Percentiles rank a stretch among this genome's conserved stretches.
phyloP scores from a whole-genome alignment of 768 basidiomycete genomes.

The Suillus cothurnatus region DNA sequence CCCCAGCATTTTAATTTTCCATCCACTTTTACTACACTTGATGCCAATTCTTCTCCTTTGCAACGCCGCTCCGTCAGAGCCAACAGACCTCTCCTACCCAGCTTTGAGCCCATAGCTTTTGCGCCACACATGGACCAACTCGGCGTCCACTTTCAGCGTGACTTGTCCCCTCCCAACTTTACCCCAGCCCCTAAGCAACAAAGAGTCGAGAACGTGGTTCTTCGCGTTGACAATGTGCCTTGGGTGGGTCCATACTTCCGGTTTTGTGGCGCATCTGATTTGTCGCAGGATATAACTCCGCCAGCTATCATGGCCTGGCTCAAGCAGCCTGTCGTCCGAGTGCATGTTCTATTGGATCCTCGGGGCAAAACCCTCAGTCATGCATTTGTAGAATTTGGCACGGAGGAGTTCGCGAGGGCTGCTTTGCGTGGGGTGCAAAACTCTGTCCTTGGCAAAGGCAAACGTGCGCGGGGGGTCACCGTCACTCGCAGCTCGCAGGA shows the following conservation, averaged over 20 bases:
- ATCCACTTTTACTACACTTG: constrained; percentile 13
- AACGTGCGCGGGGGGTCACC: constrained; percentile 80
- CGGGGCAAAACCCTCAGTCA: constrained; percentile 86
- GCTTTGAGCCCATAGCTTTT: constrained; percentile 26
- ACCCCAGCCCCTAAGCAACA: constrained; percentile 14
- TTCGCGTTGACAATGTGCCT: constrained; percentile 87
- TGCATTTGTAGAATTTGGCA: constrained; percentile 75
- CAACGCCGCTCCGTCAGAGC: constrained; percentile 27
- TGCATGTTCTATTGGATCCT: constrained; percentile 77
- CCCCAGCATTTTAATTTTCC: constrained; percentile 15
- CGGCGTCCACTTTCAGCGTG: constrained; percentile 26
- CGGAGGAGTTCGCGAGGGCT: constrained; percentile 61
- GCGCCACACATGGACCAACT: constrained; percentile 37
- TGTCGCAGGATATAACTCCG: constrained; percentile 77
- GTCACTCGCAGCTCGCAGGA: constrained; percentile 79
- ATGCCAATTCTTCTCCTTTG: constrained; percentile 23
- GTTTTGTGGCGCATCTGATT: constrained; percentile 13
- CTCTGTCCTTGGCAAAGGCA: constrained; percentile 72
- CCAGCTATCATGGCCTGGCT: constrained; percentile 69
- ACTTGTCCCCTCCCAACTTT: constrained; percentile 16
- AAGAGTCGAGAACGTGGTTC: constrained; percentile 52
- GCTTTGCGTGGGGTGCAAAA: constrained; percentile 59
- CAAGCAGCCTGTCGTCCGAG: constrained; percentile 61
- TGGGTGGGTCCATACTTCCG: constrained; percentile 58
- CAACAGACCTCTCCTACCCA: constrained; percentile 31